Evolutionary conservation across 805 yeast genomes (phyloP), one percentile per base, ranked within the genome.

Genomic region (Scheffersomyces ergatensis): DNA sequence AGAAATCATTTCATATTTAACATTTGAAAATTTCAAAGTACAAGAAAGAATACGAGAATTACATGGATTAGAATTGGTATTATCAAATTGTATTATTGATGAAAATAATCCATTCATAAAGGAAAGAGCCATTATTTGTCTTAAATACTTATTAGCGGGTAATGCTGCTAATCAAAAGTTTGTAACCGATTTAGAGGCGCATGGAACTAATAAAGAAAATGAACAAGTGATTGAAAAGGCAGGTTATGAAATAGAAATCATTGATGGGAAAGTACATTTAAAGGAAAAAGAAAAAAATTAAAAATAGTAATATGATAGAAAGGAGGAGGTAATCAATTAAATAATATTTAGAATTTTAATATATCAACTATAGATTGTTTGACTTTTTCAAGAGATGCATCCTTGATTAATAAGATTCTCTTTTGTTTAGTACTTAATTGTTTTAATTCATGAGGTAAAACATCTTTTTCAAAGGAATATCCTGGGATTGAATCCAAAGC

Each of bases 61-160:
- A 0, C 86, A 84, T 34, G 95, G 89, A 0, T 58, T 92, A 12
- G 87, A 81, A 39, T 61, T 87, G 15, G 72, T 90, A 0, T 65
- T 92, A 18, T 84, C 90, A 6, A 84, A 83, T 47, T 90, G 97
- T 64, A 78, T 85, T 30, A 81, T 93, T 38, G 98, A 92, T 58
- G 83, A 82, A 34, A 80, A 86, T 56, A 95, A 93, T 58, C 98
- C 97, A 0, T 92, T 75, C 51, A 83, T 86, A 42, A 84, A 88
- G 48, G 99, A 92, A 55, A 67, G 92, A 44, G 76, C 95, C 1
- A 85, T 93, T 25, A 63, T 92, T 5, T 88, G 97, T 54, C 57
- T 93, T 21, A 78, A 83, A 52, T 82, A 81, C 45, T 61, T 89
- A 24, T 62, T 92, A 13, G 76, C 77, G 18, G 70, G 76, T 8